Evolutionary conservation across 73 alveolate genomes (phyloP), one percentile per base, ranked within the genome.

Genomic region (Durusdinium trenchii): DNA sequence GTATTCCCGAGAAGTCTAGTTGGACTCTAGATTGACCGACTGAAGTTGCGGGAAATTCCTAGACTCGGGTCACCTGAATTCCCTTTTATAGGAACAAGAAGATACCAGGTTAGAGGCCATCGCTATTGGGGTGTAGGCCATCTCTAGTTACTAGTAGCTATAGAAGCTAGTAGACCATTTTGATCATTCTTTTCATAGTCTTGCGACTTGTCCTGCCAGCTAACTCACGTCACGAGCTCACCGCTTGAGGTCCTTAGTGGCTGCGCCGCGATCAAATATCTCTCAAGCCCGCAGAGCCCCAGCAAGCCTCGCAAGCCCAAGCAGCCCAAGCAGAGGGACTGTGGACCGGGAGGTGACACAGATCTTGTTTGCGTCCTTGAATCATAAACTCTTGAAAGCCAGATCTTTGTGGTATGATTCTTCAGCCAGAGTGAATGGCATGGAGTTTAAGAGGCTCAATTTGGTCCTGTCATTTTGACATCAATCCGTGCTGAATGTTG

Each of bases 361-460:
- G 38, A 62, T 38, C 18, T 62, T 35, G 38, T 35, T 62, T 62
- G 18, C 76, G 6, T 9, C 76, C 76, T 12, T n/a, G n/a, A n/a
- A 9, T 38, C 38, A 4, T 12, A 20, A 40, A 62, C 18, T 62
- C 32, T 62, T 62, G 16, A 20, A 23, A 40, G 36, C 36, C 38
- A 5, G 43, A 62, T 35, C 76, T 4, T 62, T 26, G 76, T 38
- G 6, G 26, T 43, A 43, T 9, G 87, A 76, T 16, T 60, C 42
- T 76, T 60, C 87, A 76, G 87, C 62, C 60, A 3, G 82, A 47
- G 54, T 51, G n/a, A n/a, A n/a, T n/a, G n/a, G n/a, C n/a, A n/a
- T n/a, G n/a, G n/a, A n/a, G n/a, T n/a, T n/a, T n/a, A n/a, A n/a
- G n/a, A n/a, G n/a, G n/a, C n/a, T n/a, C n/a, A n/a, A n/a, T n/a